These are phyloP conservation scores for Fistulinella cinereoalba DNA, from an alignment of 1,284 basidiomycete genomes.

Conservation along the genomic window DNA sequence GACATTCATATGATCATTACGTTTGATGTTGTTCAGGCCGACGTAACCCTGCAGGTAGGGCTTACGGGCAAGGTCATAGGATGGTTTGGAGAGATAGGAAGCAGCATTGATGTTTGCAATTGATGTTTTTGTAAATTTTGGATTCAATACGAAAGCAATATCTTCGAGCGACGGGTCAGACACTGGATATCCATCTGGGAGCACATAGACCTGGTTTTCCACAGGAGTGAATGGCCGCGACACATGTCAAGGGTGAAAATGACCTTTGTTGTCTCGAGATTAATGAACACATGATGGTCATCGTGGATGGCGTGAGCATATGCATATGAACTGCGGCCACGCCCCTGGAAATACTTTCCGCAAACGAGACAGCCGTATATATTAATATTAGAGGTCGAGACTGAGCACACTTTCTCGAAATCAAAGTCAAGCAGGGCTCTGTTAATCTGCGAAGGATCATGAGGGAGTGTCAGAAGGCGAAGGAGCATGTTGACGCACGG, in stretches of 20 bases:
- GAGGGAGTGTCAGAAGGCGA: conserved; percentile 17
- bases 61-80: conserved; percentile 80
- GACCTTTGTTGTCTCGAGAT: conserved; percentile 89
- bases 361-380: conserved; percentile 97
- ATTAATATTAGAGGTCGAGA: conserved; percentile 95
- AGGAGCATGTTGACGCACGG: conserved; percentile 51
- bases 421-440: conserved; percentile 93
- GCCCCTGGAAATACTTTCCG: conserved; percentile 98
- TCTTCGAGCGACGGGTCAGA: conserved; percentile 94
- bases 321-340: conserved; percentile 90
- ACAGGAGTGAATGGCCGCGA: conserved; percentile 16
- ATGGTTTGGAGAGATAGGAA: conserved; percentile 64
- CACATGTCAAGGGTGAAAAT: conserved; percentile 14
- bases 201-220: conserved; percentile 78
- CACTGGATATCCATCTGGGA: conserved; percentile 97
- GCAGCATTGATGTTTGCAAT: conserved; percentile 55
- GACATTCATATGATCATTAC: conserved; percentile 97
- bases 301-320: conserved; percentile 97
- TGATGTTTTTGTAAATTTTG: conserved; percentile 66
- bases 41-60: conserved; percentile 93
- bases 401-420: conserved; percentile 98
- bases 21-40: conserved; percentile 96
- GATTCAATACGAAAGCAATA: conserved; percentile 87
- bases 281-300: conserved; percentile 98
- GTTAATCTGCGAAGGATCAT: conserved; percentile 64